Evolutionary conservation across 2,329 filamentous ascomycete genomes (phyloP).

Genomic region (Huntiella decipiens): DNA sequence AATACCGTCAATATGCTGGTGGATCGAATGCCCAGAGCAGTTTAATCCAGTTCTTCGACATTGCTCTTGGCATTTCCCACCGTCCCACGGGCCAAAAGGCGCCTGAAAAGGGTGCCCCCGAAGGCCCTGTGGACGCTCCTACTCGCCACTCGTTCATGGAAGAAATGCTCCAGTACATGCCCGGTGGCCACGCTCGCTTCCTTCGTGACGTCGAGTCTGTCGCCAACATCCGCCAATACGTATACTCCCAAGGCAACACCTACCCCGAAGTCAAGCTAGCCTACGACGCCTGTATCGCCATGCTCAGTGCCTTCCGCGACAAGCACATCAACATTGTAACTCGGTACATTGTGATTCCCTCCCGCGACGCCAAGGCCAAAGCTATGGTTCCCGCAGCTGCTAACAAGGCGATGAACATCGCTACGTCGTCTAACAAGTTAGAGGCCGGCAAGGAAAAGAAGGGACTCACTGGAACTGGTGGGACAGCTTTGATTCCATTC

Average conservation of each 20-base stretch:
- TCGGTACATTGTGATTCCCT: constrained; percentile 84
- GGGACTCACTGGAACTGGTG: constrained; percentile 65
- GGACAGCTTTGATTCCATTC: constrained; percentile 85
- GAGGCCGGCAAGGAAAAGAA: constrained; percentile 7
- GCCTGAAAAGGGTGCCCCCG: constrained; percentile 20
- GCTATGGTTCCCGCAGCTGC: constrained; percentile 37
- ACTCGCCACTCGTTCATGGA: constrained; percentile 75
- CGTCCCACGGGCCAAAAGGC: constrained; percentile 56
- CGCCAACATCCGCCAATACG: constrained; percentile 74
- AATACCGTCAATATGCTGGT: constrained; percentile 71
- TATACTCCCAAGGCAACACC: constrained; percentile 35
- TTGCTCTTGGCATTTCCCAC: constrained; percentile 76
- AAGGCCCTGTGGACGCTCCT: constrained; percentile 29
- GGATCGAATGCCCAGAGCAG: constrained; percentile 96
- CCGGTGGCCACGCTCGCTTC: constrained; percentile 76
- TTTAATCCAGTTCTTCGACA: constrained; percentile 91
- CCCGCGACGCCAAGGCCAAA: constrained; percentile 50
- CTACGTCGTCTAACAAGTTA: constrained; percentile 32
- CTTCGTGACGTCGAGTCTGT: constrained; percentile 60
- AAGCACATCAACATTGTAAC: constrained; percentile 94
- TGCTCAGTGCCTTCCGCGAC: constrained; percentile 54
- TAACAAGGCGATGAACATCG: constrained; percentile 39
- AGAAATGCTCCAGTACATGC: constrained; percentile 97
- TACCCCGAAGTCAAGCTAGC: constrained; percentile 55
- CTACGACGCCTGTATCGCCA: constrained; percentile 74